phyloP scores from a whole-genome alignment of 148 eudicot species.

The Heliamphora exappendiculata region DNA sequence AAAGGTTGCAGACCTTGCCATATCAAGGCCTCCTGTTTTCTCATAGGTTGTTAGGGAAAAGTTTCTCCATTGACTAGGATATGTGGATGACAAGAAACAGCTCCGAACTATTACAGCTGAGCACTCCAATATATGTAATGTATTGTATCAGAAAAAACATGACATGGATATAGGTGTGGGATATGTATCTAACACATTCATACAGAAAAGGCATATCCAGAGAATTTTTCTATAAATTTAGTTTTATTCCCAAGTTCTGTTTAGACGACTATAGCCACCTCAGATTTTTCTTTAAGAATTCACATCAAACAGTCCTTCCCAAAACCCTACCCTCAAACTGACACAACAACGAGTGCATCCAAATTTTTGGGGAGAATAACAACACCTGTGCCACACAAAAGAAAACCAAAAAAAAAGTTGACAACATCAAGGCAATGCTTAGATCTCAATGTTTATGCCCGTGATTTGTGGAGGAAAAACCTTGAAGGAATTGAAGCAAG shows the following conservation, averaged over 20 bases:
- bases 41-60: neutral
- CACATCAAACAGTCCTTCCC: neutral
- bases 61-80: neutral
- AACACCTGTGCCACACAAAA: no score
- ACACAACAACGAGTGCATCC: no score
- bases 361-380: no score
- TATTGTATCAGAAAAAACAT: neutral
- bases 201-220: neutral
- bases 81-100: neutral
- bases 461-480: neutral
- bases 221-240: neutral
- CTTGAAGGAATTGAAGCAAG: neutral
- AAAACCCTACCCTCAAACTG: no score
- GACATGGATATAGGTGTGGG: neutral
- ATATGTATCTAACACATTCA: neutral
- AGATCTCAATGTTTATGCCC: neutral
- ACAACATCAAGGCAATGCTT: neutral
- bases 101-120: neutral
- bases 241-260: neutral
- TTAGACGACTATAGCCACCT: neutral
- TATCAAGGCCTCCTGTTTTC: neutral
- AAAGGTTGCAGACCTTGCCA: neutral
- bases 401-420: neutral
- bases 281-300: neutral
- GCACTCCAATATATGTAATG: neutral